Base-by-base conservation (phyloP, 305 asterid species). In the Solanum chacoense region DNA sequence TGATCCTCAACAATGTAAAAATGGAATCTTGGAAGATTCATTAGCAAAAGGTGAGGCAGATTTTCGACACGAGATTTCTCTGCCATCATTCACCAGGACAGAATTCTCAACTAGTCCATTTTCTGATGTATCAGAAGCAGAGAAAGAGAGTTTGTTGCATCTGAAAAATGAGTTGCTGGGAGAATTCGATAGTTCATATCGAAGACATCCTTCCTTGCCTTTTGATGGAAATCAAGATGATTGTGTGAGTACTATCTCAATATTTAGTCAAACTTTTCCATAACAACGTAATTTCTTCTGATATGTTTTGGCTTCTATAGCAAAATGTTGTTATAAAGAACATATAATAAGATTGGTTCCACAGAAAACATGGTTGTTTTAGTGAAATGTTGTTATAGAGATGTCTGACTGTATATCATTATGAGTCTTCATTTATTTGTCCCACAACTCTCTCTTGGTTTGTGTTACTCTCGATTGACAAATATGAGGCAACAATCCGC, bases 141-240 rank as follows among this genome's bases (percentile, higher is more conserved):
- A 96, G 81, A 91, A 86, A 4, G 96, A 94, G 72, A 90, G 89
- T 38, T 86, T 95, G 74, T 72, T 88, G 88, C 91, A 92, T 81
- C 93, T 96, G 9, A 91, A 93, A 89, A 88, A 88, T 38, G 50
- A 40, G 50, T 40, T 40, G 14, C 45, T 40, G 45, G 45, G 85
- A 4, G 98, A 94, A 8, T 87, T 37, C 0, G 90, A 50, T 45
- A 20, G 7, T 50, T 50, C 73, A 29, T 83, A 83, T 83, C 28
- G 1, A 26, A 50, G 40, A 12, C 86, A 50, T 7, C 73, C 92
- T 37, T 85, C 89, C 6, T 86, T 88, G 71, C 87, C 92, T 37
- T 91, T 87, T 7, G 86, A 90, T 87, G 90, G 85, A 73, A 88
- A 86, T 91, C 95, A 90, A 24, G 92, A 94, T 81, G 75, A 86